Conservation (phyloP, 805 yeast genomes). For the Candida rishiriensis region DNA sequence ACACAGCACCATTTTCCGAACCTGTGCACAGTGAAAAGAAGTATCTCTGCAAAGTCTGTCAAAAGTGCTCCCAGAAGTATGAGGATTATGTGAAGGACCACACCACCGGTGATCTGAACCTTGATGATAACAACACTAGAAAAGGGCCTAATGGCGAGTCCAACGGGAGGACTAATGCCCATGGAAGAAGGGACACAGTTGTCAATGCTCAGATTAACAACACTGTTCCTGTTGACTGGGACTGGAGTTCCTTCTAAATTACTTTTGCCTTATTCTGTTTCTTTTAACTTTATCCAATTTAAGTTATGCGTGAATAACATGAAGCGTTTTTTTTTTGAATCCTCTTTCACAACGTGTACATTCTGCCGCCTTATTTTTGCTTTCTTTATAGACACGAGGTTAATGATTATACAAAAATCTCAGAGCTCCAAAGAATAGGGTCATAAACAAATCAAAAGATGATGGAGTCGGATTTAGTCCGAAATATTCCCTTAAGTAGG, state of each 20-base stretch:
- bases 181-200: conserved; percentile 16
- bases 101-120: conserved; percentile 25
- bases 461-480: too few species aligned
- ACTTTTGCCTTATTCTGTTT: too few species aligned
- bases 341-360: background rate
- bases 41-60: conserved; percentile 32
- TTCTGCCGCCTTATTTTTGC: background rate
- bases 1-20: background rate
- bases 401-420: too few species aligned
- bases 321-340: too few species aligned
- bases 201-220: conserved; percentile 13
- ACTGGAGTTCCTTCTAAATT: conserved; percentile 34
- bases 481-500: too few species aligned
- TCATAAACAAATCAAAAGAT: too few species aligned
- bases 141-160: conserved; percentile 10
- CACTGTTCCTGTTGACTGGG: conserved; percentile 35
- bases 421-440: too few species aligned
- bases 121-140: conserved; percentile 8
- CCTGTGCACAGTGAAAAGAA: conserved; percentile 17
- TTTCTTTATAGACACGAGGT: background rate
- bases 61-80: conserved; percentile 29
- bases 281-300: background rate
- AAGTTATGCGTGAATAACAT: too few species aligned
- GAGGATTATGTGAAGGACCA: conserved; percentile 30
- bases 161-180: conserved; percentile 7